These are phyloP conservation scores for Candida cerambycidarum DNA, from an alignment of 805 yeast genomes.

Conservation along the genomic window DNA sequence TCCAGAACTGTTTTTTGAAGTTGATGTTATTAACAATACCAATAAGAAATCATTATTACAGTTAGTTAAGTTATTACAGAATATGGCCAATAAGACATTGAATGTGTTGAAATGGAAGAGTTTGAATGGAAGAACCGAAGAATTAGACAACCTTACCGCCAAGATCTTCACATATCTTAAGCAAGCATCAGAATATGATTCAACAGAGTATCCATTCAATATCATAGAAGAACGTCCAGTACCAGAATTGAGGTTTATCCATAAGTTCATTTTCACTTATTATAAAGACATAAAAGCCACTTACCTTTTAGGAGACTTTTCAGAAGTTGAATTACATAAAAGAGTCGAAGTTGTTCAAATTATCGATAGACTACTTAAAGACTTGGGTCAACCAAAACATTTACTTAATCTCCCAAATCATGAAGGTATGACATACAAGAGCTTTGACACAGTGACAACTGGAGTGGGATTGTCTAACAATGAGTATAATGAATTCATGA, in stretches of 20 bases:
- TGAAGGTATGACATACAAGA: constrained; percentile 53
- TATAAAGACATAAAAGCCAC: constrained; percentile 29
- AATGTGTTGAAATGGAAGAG: constrained; percentile 65
- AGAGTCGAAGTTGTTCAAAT: constrained; percentile 30
- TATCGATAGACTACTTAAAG: constrained; percentile 48
- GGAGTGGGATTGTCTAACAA: constrained; percentile 26
- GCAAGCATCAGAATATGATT: constrained; percentile 20
- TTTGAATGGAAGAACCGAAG: constrained; percentile 40
- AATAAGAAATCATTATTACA: constrained; percentile 70
- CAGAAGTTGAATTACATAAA: constrained; percentile 18
- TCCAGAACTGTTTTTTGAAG: constrained; percentile 61
- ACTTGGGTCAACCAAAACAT: constrained; percentile 60
- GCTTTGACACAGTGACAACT: constrained; percentile 20
- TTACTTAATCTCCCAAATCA: constrained; percentile 25
- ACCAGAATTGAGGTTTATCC: constrained; percentile 40
- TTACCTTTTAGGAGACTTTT: constrained; percentile 26
- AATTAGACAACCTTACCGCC: constrained; percentile 29
- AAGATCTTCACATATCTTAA: constrained; percentile 30
- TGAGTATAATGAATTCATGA: constrained; percentile 71
- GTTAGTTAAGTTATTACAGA: constrained; percentile 80
- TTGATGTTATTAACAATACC: constrained; percentile 26
- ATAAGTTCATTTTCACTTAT: constrained; percentile 39
- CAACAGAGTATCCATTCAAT: constrained; percentile 27
- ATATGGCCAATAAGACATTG: constrained; percentile 81
- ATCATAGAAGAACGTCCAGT: constrained; percentile 26